Evolutionary conservation across 331 rosid genomes (phyloP).

Genomic region (Acacia pycnantha): DNA sequence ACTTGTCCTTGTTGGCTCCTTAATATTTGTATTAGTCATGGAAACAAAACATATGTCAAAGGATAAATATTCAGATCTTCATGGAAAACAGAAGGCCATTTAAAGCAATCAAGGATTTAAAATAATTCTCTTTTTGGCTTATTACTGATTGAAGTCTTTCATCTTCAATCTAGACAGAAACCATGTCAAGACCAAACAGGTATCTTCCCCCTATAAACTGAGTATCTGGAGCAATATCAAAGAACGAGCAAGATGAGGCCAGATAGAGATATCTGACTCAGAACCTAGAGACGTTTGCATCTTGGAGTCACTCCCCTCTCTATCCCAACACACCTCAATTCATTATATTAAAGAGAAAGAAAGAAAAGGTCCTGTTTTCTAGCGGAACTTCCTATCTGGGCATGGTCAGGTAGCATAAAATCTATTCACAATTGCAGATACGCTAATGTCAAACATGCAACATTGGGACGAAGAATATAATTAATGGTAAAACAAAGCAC

Average conservation of each 20-base stretch:
- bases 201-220: background rate
- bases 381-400: background rate
- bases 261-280: background rate
- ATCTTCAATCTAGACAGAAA: background rate
- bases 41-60: constrained; percentile 3
- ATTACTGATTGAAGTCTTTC: background rate
- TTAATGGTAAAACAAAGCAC: constrained; percentile 40
- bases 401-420: background rate
- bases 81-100: constrained; percentile 5
- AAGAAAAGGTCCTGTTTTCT: background rate
- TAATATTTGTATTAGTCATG: background rate
- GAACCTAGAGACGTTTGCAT: background rate
- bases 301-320: constrained; percentile 23
- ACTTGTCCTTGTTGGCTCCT: background rate
- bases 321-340: constrained; percentile 1
- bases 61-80: constrained; percentile 14
- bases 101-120: background rate
- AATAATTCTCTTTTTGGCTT: background rate
- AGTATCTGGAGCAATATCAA: background rate
- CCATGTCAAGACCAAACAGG: background rate
- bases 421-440: constrained; percentile 13
- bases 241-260: background rate
- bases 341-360: background rate
- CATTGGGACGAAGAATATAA: background rate
- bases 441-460: constrained; percentile 10